Conservation (phyloP, 257 asterid species). For the Salvia hispanica region DNA sequence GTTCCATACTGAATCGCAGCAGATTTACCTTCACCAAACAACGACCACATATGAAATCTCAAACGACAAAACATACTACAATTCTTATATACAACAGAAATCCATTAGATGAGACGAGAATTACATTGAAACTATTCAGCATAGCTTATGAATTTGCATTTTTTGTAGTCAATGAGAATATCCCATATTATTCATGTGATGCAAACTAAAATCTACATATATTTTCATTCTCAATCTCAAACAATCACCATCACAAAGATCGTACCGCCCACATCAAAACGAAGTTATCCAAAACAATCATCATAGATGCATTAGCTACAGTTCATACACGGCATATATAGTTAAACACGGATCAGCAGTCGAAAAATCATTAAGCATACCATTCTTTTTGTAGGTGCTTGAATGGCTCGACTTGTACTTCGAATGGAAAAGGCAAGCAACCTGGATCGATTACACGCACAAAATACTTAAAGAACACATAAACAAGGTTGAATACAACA, state of each 20-base stretch:
- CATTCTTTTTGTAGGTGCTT: slow-evolving; percentile 69
- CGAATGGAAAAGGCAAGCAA: slow-evolving; percentile 77
- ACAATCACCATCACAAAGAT: neutral
- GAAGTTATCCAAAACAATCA: neutral
- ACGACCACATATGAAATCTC: slow-evolving; percentile 11
- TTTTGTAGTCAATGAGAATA: neutral
- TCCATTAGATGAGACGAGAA: neutral
- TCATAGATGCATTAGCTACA: neutral
- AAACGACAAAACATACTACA: neutral
- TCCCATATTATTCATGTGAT: neutral
- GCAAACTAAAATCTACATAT: slow-evolving; percentile 18
- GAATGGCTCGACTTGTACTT: slow-evolving; percentile 74
- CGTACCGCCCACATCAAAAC: too few species aligned
- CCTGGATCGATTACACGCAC: slow-evolving; percentile 45
- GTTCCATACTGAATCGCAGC: slow-evolving; percentile 86
- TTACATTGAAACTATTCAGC: neutral
- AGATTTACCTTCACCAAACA: slow-evolving; percentile 63
- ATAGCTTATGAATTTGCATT: neutral
- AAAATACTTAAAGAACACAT: neutral
- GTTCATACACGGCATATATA: neutral
- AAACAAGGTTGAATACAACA: neutral
- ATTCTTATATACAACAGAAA: neutral
- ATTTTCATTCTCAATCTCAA: slow-evolving; percentile 7
- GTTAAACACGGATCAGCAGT: neutral
- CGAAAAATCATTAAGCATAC: slow-evolving; percentile 35